phyloP scores from a whole-genome alignment of 1,139 yeast genomes.

The Geotrichum siamense region DNA sequence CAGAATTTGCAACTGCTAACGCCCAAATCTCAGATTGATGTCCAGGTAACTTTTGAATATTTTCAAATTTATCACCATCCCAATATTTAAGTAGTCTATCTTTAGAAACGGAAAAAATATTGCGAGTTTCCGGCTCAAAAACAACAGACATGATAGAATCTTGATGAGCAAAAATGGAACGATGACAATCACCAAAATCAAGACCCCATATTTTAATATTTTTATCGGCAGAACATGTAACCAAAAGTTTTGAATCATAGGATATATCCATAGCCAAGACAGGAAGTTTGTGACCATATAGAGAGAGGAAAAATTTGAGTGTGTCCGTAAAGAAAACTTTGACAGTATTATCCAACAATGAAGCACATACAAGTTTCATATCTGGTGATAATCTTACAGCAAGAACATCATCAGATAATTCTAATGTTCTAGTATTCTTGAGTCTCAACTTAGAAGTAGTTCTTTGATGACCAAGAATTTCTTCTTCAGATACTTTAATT shows the following conservation, averaged over 20 bases:
- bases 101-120: conserved; percentile 84
- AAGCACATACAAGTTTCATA: conserved; percentile 66
- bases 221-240: conserved; percentile 94
- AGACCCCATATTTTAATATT: conserved; percentile 97
- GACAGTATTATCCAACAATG: conserved; percentile 85
- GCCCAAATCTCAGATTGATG: conserved; percentile 96
- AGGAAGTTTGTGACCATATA: conserved; percentile 95
- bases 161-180: conserved; percentile 92
- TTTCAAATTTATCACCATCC: conserved; percentile 97
- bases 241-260: conserved; percentile 72
- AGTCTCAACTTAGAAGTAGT: conserved; percentile 50
- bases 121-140: conserved; percentile 76
- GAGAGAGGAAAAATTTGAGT: conserved; percentile 74
- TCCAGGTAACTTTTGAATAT: conserved; percentile 74
- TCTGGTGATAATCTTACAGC: conserved; percentile 81
- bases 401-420: conserved; percentile 77
- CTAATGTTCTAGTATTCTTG: conserved; percentile 71
- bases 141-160: conserved; percentile 87
- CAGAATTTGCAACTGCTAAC: conserved; percentile 65
- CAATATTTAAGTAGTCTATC: conserved; percentile 88
- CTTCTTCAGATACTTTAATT: conserved; percentile 57
- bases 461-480: conserved; percentile 61
- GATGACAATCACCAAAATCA: conserved; percentile 98
- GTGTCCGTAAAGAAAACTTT: conserved; percentile 86
- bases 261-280: conserved; percentile 78